Evolutionary conservation across 179 eudicot genomes (phyloP), one percentile per base, ranked within the genome.

Genomic region (Beta macrorhiza): DNA sequence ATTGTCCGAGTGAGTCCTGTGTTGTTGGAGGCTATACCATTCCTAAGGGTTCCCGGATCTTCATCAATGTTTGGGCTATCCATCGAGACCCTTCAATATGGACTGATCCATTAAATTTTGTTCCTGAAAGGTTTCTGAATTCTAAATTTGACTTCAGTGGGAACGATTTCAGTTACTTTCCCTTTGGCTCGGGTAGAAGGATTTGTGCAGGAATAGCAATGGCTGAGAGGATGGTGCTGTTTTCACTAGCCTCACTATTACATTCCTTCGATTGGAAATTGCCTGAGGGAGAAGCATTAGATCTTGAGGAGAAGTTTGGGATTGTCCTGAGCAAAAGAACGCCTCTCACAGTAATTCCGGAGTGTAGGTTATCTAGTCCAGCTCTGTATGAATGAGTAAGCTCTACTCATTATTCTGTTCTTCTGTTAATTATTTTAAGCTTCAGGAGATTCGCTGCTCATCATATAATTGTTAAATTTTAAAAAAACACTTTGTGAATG

Each of bases 151-250:
- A 87, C 58, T 93, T 76, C 75, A 86, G 56, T n/a, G 91, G 95
- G 7, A 85, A 81, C 25, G 84, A 86, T 67, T 89, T 89, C 61
- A 81, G 11, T 45, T 92, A 83, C 78, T 44, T 93, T 19, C 96
- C 94, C 1, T 93, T 92, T 77, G 91, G 97, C 12, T 89, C 92
- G 0, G 96, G 96, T 0, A 80, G 96, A 69, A 88, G 97, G 82
- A 89, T 83, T 8, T 93, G 96, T 70, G 93, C 86, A 0, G 93
- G 97, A 25, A 83, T 83, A 14, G 82, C 81, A 4, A 79, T 91
- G 91, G 96, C 90, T 9, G 93, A 92, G 83, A 90, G 86, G 84
- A 88, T 87, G 89, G 71, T 89, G 16, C 13, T 89, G 85, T 84
- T 73, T 32, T 78, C 85, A 16, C 84, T 91, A 5, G 91, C 90